Conservation (phyloP, 2,329 filamentous ascomycete genomes). For the Coniella vitis region DNA sequence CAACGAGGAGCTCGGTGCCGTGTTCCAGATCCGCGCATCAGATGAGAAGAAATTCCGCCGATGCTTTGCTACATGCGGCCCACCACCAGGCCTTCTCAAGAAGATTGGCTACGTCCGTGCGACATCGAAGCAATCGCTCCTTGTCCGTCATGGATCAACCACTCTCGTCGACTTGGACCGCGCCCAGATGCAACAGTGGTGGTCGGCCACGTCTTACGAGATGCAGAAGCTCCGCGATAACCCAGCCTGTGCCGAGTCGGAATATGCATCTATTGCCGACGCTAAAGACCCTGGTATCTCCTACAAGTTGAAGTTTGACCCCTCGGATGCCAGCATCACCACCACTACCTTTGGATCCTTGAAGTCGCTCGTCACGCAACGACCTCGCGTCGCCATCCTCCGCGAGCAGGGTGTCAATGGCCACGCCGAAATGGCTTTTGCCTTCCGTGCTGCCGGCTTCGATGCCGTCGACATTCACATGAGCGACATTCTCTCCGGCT, state of each 20-base stretch:
- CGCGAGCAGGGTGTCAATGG: conserved; percentile 95
- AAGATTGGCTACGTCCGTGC: conserved; percentile 74
- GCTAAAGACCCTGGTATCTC: conserved; percentile 73
- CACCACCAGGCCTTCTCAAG: conserved; percentile 72
- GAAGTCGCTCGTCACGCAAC: conserved; percentile 46
- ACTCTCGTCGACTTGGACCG: conserved; percentile 65
- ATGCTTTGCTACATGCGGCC: conserved; percentile 86
- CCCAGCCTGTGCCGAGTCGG: conserved; percentile 74
- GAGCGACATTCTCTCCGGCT: conserved; percentile 79
- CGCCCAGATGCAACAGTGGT: conserved; percentile 72
- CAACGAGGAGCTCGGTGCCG: conserved; percentile 91
- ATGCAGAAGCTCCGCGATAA: conserved; percentile 92
- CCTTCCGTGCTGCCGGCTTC: conserved; percentile 87
- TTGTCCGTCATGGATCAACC: conserved; percentile 64
- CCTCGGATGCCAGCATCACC: conserved; percentile 69
- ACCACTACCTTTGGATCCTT: conserved; percentile 61
- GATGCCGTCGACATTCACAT: conserved; percentile 92
- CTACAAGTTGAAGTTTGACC: conserved; percentile 76
- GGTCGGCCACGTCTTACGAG: conserved; percentile 80
- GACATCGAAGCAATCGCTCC: conserved; percentile 65
- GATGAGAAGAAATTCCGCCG: conserved; percentile 81
- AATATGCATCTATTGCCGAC: conserved; percentile 70
- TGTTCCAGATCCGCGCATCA: conserved; percentile 86
- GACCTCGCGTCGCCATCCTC: conserved; percentile 80
- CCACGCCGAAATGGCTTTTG: conserved; percentile 95